Conservation (phyloP, 441 rosid genomes). For the Aleurites moluccanus region DNA sequence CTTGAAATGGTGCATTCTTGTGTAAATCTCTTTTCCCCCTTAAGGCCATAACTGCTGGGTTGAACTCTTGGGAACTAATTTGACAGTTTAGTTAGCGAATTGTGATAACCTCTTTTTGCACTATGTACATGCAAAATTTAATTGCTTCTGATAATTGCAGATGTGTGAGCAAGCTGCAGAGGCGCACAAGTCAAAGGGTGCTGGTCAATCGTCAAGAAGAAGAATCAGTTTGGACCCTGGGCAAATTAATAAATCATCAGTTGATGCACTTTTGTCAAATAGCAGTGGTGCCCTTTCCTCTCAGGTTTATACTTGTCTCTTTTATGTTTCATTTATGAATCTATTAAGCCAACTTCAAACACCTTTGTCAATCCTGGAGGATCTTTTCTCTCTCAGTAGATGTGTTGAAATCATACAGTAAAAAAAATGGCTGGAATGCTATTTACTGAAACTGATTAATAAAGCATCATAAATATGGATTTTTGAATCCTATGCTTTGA, state of each 20-base stretch:
- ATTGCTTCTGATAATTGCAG: conserved; percentile 39
- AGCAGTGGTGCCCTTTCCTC: conserved; percentile 45
- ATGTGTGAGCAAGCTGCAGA: conserved; percentile 98
- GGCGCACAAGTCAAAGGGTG: conserved; percentile 78
- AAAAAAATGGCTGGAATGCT: too few relatives aligned
- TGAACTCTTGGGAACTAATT: neutral
- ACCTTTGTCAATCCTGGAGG: neutral
- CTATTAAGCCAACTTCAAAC: neutral
- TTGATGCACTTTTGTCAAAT: conserved; percentile 82
- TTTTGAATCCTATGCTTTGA: too few relatives aligned
- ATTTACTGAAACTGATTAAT: too few relatives aligned
- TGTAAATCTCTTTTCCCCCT: neutral
- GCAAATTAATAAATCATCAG: conserved; percentile 68
- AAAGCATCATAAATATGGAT: too few relatives aligned
- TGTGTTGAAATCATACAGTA: neutral
- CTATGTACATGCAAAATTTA: neutral
- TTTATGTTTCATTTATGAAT: conserved; percentile 11
- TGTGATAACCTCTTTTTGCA: neutral
- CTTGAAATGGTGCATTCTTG: neutral
- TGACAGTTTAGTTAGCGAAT: neutral
- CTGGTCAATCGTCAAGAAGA: conserved; percentile 62
- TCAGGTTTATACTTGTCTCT: conserved; percentile 44
- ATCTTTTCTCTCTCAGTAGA: neutral
- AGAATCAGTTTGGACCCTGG: conserved; percentile 63
- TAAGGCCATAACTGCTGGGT: neutral